Conservation (phyloP, 179 eudicot species). For the Sideroxylon spinosum region DNA sequence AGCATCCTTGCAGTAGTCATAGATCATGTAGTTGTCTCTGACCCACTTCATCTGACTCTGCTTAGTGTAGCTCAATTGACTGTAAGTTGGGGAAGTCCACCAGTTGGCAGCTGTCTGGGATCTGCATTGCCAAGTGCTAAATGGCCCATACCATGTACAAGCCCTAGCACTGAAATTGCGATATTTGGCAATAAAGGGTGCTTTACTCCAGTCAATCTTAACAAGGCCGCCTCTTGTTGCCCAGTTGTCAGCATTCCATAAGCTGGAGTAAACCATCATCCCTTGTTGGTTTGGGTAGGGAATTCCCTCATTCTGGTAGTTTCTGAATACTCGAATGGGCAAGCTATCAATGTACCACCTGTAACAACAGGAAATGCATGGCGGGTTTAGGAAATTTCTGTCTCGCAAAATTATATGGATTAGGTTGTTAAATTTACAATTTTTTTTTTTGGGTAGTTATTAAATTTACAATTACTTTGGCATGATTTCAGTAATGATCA, state of each 20-base stretch:
- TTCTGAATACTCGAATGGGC: slow-evolving; percentile 58
- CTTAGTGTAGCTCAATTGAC: slow-evolving; percentile 21
- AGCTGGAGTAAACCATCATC: slow-evolving; percentile 45
- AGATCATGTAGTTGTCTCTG: slow-evolving; percentile 38
- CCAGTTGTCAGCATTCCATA: slow-evolving; percentile 68
- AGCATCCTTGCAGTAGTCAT: slow-evolving; percentile 46
- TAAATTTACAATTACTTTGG: too few species aligned
- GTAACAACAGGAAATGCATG: neutral
- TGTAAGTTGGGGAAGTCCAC: slow-evolving; percentile 34
- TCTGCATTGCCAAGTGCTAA: slow-evolving; percentile 30
- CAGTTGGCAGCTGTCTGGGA: slow-evolving; percentile 29
- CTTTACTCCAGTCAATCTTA: slow-evolving; percentile 45
- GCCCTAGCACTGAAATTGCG: slow-evolving; percentile 37
- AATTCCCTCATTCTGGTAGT: slow-evolving; percentile 36
- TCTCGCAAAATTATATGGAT: neutral
- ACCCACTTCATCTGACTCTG: slow-evolving; percentile 34
- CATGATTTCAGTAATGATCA: neutral
- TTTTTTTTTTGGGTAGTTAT: too few species aligned
- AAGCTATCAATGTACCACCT: slow-evolving; percentile 53
- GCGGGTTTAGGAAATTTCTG: neutral
- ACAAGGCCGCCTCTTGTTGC: slow-evolving; percentile 60
- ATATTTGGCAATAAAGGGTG: slow-evolving; percentile 41
- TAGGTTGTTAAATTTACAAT: neutral
- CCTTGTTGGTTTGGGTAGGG: slow-evolving; percentile 48
- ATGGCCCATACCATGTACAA: slow-evolving; percentile 33